Evolutionary conservation across 2,329 filamentous ascomycete species (phyloP), one percentile per base, ranked within the genome.

Genomic region (Talaromyces verruculosus): DNA sequence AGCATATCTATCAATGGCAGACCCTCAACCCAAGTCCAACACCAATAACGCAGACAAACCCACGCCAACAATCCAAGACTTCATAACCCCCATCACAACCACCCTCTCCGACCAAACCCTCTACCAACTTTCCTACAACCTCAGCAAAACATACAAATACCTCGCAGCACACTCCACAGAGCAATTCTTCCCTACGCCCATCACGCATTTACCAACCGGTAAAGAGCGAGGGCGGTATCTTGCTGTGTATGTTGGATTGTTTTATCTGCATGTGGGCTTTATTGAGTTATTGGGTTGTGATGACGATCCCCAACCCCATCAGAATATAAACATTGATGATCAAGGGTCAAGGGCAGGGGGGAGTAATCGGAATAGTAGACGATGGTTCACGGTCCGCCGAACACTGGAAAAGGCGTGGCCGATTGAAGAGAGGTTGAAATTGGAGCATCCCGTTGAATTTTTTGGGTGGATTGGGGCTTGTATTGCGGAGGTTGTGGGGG

Each of bases 401-500:
- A 84, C 85, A 5, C 78, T 91, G 64, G 91, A 93, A 74, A 88
- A 84, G 69, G 86, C 86, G 63, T 93, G 90, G 90, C 86, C 89
- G 7, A 93, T 93, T 71, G 85, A 85, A 58, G 87, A 92, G 49
- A 86, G 89, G 64, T 78, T 93, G 68, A 92, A 92, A 73, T 87
- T 85, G 69, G 86, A 91, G 70, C 87, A 91, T 66, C 85, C 89
- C 1, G 85, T 89, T 64, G 86, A 87, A 30, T 80, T 93, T 1
- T 93, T 93, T 74, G 78, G 83, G 17, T 93, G 91, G 90, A 91
- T 93, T 69, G 91, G 90, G 41, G 81, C 84, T 70, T 89, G 88
- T 71, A 91, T 93, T 69, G 89, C 88, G 11, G 82, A 89, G 64
- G 89, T 93, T 1, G 87, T 93, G n/a, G 78, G 78, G 39, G 83